Evolutionary conservation across 495 filamentous ascomycete genomes (phyloP).

Genomic region (Neurospora sp.): DNA sequence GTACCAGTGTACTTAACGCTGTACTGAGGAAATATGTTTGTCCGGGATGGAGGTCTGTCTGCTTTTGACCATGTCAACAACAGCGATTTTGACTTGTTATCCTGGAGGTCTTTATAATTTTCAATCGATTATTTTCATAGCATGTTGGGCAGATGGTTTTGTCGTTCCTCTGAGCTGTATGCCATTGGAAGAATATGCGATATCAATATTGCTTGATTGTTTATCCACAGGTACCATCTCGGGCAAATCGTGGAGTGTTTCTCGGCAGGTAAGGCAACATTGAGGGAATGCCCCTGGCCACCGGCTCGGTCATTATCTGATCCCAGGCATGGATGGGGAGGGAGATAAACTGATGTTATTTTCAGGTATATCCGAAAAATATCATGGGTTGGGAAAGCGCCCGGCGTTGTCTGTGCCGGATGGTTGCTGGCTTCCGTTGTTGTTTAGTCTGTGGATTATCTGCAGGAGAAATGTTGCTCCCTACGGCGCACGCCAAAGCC

Average conservation of each 20-base stretch:
- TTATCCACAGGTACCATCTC: background rate
- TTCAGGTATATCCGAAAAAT: background rate
- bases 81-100: background rate
- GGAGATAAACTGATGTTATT: background rate
- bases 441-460: background rate
- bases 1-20: background rate
- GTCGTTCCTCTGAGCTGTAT: background rate
- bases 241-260: background rate
- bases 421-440: background rate
- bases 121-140: background rate
- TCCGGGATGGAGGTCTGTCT: background rate
- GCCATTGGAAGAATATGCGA: background rate
- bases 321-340: background rate
- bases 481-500: background rate
- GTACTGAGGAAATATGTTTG: background rate
- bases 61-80: background rate
- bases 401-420: background rate
- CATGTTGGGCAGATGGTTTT: background rate
- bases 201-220: background rate
- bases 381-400: background rate
- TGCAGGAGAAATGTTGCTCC: background rate
- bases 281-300: background rate
- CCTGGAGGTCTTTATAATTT: background rate
- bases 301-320: background rate
- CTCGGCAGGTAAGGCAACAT: background rate